Percentiles rank a stretch among this genome's conserved stretches.
These are phyloP conservation scores for Epichloe gansuensis DNA, from an alignment of 2,329 filamentous ascomycete species.

Conservation along the genomic window DNA sequence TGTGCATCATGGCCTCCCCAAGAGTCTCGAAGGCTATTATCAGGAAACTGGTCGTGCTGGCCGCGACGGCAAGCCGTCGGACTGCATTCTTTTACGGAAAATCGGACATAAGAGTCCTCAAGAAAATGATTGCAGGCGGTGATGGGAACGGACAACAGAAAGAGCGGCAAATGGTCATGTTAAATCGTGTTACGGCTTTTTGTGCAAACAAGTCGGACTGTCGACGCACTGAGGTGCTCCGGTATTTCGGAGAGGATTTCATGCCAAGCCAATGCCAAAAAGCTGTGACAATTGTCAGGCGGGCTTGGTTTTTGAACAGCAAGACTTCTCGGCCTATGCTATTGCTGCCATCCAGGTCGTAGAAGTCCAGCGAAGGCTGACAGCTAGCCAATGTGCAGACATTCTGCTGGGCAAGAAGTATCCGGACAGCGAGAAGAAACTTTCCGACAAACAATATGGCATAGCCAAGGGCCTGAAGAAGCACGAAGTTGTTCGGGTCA, in stretches of 20 bases:
- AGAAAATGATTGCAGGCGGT: slow-evolving; percentile 71
- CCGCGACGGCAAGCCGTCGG: slow-evolving; percentile 74
- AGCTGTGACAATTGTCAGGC: slow-evolving; percentile 85
- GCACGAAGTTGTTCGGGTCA: slow-evolving; percentile 72
- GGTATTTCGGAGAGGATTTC: slow-evolving; percentile 91
- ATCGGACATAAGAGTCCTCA: slow-evolving; percentile 59
- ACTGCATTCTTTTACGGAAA: slow-evolving; percentile 85
- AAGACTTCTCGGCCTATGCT: slow-evolving; percentile 69
- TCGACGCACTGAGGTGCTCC: slow-evolving; percentile 73
- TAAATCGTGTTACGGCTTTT: slow-evolving; percentile 72
- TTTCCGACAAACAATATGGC: slow-evolving; percentile 51
- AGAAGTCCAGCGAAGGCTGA: slow-evolving; percentile 47
- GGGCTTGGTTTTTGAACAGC: slow-evolving; percentile 54
- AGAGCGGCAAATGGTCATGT: slow-evolving; percentile 71
- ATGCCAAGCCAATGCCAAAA: slow-evolving; percentile 53
- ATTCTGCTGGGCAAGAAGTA: slow-evolving; percentile 61
- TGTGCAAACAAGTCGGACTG: slow-evolving; percentile 87
- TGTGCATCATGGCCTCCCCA: slow-evolving; percentile 83
- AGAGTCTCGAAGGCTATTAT: slow-evolving; percentile 95
- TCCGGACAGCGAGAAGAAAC: slow-evolving; percentile 41
- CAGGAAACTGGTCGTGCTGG: slow-evolving; percentile 95
- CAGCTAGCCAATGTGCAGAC: slow-evolving; percentile 71
- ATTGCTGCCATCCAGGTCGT: slow-evolving; percentile 59
- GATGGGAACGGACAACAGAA: slow-evolving; percentile 71
- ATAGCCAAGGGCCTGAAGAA: slow-evolving; percentile 57